These are phyloP conservation scores for Pythium dissotocum DNA, from an alignment of 352 stramenopile genomes.

Conservation along the genomic window DNA sequence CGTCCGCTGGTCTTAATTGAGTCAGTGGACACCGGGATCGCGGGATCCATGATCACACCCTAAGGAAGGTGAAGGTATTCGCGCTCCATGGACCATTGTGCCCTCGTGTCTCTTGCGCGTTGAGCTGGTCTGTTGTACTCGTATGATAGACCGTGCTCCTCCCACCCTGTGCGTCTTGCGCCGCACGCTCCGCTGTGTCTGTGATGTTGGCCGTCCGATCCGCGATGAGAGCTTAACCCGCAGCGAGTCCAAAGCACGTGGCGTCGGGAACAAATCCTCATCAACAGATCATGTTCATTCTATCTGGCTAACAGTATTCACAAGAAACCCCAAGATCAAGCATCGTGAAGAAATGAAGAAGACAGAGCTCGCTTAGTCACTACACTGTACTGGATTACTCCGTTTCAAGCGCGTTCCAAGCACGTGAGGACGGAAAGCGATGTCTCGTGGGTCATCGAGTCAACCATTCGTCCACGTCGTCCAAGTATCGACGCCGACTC, in stretches of 20 bases:
- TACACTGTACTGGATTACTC: too few relatives aligned
- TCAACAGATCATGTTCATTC: slow-evolving; percentile 26
- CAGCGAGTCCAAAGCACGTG: slow-evolving; percentile 25
- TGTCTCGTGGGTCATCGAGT: too few relatives aligned
- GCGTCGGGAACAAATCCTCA: slow-evolving; percentile 54
- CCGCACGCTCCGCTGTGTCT: slow-evolving; percentile 15
- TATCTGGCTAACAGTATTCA: too few relatives aligned
- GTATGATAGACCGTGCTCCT: background rate
- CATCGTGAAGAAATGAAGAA: too few relatives aligned
- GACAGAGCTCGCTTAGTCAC: too few relatives aligned
- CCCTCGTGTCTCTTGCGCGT: background rate
- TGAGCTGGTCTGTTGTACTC: background rate
- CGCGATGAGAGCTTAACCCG: slow-evolving; percentile 66
- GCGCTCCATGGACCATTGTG: slow-evolving; percentile 17
- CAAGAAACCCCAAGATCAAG: too few relatives aligned
- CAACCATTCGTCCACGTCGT: too few relatives aligned
- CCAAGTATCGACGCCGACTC: too few relatives aligned
- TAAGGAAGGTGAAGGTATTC: slow-evolving; percentile 78
- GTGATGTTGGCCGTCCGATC: slow-evolving; percentile 7
- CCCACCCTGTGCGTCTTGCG: slow-evolving; percentile 22
- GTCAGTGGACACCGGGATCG: slow-evolving; percentile 62
- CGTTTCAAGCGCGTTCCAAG: too few relatives aligned
- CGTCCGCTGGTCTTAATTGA: slow-evolving; percentile 20
- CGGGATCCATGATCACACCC: slow-evolving; percentile 78
- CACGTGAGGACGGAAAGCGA: too few relatives aligned